Conservation (phyloP, 352 stramenopile species). For the Aphanomyces invadans region DNA sequence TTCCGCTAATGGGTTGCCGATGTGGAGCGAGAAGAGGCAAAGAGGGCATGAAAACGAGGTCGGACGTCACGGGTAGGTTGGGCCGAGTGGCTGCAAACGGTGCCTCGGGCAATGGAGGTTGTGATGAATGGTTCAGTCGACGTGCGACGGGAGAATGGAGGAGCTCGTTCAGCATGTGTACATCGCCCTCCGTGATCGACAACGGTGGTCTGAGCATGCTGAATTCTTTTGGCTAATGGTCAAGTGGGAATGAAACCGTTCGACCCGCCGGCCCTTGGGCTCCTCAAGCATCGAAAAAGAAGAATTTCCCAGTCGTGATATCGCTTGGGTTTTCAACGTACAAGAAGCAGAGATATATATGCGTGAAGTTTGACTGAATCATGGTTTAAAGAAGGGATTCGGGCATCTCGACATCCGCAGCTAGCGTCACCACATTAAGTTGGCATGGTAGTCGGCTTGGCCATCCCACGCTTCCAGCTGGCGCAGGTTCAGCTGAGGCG, state of each 20-base stretch:
- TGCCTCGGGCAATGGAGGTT: not conserved
- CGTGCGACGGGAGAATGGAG: constrained; percentile 19
- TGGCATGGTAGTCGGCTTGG: not conserved
- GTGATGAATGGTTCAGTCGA: not conserved
- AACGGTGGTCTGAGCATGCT: not conserved
- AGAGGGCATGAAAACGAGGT: not conserved
- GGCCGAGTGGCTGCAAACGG: not conserved
- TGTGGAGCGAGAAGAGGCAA: not conserved
- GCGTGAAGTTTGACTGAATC: no score
- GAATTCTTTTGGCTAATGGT: not conserved
- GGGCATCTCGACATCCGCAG: no score
- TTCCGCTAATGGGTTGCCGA: not conserved
- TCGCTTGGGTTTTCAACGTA: no score
- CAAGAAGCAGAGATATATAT: no score
- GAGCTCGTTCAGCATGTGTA: constrained; percentile 22
- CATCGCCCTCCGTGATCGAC: constrained; percentile 14
- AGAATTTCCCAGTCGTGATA: no score
- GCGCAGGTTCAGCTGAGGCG: not conserved
- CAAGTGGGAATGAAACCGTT: no score
- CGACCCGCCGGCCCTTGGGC: no score
- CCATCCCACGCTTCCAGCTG: not conserved
- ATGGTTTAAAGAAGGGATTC: no score
- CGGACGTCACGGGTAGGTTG: not conserved
- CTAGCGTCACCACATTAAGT: constrained; percentile 13
- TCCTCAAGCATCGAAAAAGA: no score